A percentile compares a stretch with the other conserved stretches of the same genome.
These are phyloP conservation scores for Podospora conica DNA, from an alignment of 495 filamentous ascomycete genomes.

Conservation along the genomic window DNA sequence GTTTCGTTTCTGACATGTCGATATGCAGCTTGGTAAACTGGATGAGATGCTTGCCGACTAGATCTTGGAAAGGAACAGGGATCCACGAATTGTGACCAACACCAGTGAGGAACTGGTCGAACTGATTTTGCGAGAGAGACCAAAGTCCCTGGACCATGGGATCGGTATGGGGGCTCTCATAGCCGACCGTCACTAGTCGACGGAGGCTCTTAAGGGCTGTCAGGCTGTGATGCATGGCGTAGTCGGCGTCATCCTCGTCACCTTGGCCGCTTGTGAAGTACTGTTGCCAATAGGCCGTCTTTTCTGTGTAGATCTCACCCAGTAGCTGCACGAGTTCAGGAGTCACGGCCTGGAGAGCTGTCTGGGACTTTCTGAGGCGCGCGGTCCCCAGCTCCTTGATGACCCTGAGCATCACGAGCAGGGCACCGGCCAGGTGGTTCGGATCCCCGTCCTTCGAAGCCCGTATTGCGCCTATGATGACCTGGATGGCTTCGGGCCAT, in stretches of 20 bases:
- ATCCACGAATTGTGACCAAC: slow-evolving; percentile 43
- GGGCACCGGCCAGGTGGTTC: slow-evolving; percentile 56
- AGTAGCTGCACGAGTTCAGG: slow-evolving; percentile 76
- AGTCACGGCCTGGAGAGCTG: slow-evolving; percentile 64
- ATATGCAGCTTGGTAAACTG: slow-evolving; percentile 90
- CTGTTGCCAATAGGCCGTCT: slow-evolving; percentile 62
- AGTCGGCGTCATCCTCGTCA: slow-evolving; percentile 52
- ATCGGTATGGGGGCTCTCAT: slow-evolving; percentile 73
- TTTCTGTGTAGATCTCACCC: slow-evolving; percentile 67
- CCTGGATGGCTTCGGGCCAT: slow-evolving; percentile 60
- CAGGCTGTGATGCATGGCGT: slow-evolving; percentile 66
- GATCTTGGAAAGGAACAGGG: slow-evolving; percentile 37
- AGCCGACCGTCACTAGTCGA: slow-evolving; percentile 73
- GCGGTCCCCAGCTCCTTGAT: slow-evolving; percentile 86
- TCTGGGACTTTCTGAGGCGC: slow-evolving; percentile 61
- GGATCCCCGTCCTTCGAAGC: slow-evolving; percentile 39
- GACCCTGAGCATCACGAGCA: slow-evolving; percentile 73
- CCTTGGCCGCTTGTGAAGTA: slow-evolving; percentile 44
- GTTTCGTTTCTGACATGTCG: slow-evolving; percentile 68
- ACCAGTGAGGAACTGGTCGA: slow-evolving; percentile 58
- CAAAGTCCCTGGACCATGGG: slow-evolving; percentile 70
- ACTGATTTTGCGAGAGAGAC: slow-evolving; percentile 62
- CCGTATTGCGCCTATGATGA: slow-evolving; percentile 57
- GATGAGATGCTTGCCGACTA: slow-evolving; percentile 76
- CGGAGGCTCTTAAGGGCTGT: slow-evolving; percentile 72